Evolutionary conservation across 1,284 basidiomycete species (phyloP).

Genomic region (Inonotus obliquus): DNA sequence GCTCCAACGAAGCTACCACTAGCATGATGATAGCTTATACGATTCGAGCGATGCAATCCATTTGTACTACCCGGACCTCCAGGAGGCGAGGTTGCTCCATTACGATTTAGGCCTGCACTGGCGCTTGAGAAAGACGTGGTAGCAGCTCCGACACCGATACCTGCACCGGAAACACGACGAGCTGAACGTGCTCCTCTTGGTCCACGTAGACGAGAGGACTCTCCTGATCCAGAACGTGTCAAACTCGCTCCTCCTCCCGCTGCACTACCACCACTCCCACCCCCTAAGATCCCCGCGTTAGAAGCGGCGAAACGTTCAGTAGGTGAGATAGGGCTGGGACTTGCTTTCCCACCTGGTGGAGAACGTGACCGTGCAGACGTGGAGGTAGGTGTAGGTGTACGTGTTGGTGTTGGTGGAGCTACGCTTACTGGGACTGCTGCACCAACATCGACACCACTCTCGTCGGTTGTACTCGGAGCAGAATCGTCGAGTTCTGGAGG

Average conservation of each 20-base stretch:
- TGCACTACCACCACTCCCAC: no score
- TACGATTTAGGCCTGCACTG: constrained; percentile 52
- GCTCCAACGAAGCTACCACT: not conserved
- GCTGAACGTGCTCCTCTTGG: constrained; percentile 43
- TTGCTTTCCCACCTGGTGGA: constrained; percentile 27
- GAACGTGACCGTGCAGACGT: constrained; percentile 41
- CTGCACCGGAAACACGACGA: constrained; percentile 31
- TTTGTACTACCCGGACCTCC: not conserved
- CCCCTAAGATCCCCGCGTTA: no score
- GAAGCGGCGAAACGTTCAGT: constrained; percentile 27
- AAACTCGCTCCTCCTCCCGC: constrained; percentile 32
- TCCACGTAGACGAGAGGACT: constrained; percentile 44
- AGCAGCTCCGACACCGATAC: constrained; percentile 45
- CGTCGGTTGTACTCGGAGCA: constrained; percentile 9
- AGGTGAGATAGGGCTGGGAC: constrained; percentile 3
- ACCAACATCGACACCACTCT: constrained; percentile 20
- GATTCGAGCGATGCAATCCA: constrained; percentile 5
- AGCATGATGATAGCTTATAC: constrained; percentile 13
- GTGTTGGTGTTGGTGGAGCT: constrained; percentile 41
- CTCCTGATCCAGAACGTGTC: constrained; percentile 39
- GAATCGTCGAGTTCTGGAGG: constrained; percentile 31
- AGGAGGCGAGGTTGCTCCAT: constrained; percentile 8
- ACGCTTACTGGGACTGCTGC: constrained; percentile 32
- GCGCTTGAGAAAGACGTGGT: constrained; percentile 50
- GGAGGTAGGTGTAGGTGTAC: constrained; percentile 32